Evolutionary conservation across 2,329 filamentous ascomycete species (phyloP).

Genomic region (Neofusicoccum sp.): DNA sequence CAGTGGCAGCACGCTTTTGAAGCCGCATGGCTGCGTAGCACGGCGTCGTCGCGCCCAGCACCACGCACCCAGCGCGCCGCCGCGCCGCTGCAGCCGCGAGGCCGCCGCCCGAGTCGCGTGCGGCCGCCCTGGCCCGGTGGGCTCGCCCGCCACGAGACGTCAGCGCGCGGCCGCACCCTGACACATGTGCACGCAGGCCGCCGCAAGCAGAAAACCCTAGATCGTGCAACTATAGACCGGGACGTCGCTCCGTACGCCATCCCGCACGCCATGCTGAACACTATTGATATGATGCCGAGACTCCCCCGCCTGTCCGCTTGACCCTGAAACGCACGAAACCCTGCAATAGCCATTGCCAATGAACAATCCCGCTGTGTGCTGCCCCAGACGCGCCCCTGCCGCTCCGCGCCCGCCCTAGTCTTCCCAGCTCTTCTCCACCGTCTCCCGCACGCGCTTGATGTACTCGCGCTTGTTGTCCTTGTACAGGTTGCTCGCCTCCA

Average conservation of each 20-base stretch:
- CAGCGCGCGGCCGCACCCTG: not conserved
- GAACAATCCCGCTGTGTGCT: not conserved
- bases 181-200: not conserved
- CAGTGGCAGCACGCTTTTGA: not conserved
- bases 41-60: not conserved
- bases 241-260: conserved; percentile 19
- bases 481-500: conserved; percentile 96
- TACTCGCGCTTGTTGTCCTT: conserved; percentile 98
- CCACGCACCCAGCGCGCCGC: not conserved
- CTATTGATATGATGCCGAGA: not conserved
- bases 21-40: conserved; percentile 13
- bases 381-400: not conserved
- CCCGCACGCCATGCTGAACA: conserved; percentile 18
- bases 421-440: conserved; percentile 99
- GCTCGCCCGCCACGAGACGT: conserved; percentile 8
- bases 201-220: not conserved
- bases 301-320: conserved; percentile 3
- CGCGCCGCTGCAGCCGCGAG: not conserved
- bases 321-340: conserved; percentile 16
- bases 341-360: conserved; percentile 5
- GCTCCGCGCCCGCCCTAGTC: conserved; percentile 57
- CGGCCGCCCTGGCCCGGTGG: not conserved
- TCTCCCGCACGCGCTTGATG: conserved; percentile 90
- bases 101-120: conserved; percentile 6
- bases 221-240: conserved; percentile 7